Evolutionary conservation across 1,284 basidiomycete genomes (phyloP), one percentile per base, ranked within the genome.

Genomic region (Sporisorium exsertum): DNA sequence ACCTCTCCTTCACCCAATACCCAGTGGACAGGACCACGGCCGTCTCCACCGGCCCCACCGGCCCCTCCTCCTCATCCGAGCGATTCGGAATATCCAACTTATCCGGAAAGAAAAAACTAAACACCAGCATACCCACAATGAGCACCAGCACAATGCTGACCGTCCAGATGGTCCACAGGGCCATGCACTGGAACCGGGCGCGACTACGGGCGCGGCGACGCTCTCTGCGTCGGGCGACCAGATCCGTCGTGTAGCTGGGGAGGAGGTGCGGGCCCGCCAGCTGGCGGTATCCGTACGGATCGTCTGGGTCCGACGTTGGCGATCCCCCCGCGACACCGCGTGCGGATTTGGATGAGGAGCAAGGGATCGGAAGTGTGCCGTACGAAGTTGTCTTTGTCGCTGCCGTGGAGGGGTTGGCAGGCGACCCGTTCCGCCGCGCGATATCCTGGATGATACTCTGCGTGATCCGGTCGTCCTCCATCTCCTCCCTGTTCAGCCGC

Each of bases 241-340:
- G 53, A 26, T 77, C 63, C 5, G 74, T 59, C 2, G 64, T 64
- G 51, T 77, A 77, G 2, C 32, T 33, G 1, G 78, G 78, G 13
- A 80, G 51, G 6, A 80, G 42, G 12, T 70, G 58, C 2, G 78
- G 66, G 0, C 78, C 78, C 4, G 78, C 78, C 2, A 80, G 55
- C 2, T 55, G 43, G 1, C 78, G 56, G 35, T 80, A 80, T 8
- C 78, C 78, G 43, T 80, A 80, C 0, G 78, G 78, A 45, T 80
- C 78, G 18, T 53, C 18, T 1, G 54, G 52, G 6, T 72, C 71
- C 29, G 46, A 32, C 5, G 29, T 32, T 32, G 29, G 29, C 29
- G 29, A 32, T 32, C 29, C 29, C 5, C 29, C 29, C 5, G 5
- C 29, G 10, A 10, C 29, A 10, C 5, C 29, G 29, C 10, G 29